A percentile compares a stretch with the other conserved stretches of the same genome.
phyloP scores from a whole-genome alignment of 768 basidiomycete species.

The Rhodotorula graminis region DNA sequence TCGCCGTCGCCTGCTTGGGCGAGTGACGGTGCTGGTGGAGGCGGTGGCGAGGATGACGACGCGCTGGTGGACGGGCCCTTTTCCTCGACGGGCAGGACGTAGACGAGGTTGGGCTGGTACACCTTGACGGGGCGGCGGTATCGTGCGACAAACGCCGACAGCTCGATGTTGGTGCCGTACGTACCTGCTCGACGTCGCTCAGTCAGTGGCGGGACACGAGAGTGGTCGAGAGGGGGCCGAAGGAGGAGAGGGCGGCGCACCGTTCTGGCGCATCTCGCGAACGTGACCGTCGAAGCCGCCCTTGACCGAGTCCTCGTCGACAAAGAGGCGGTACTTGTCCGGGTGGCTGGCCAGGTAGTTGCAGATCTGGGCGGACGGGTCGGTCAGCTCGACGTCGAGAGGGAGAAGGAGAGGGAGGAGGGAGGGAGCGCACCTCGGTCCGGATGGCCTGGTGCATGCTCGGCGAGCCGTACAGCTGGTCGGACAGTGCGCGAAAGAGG shows the following conservation, averaged over 20 bases:
- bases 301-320: constrained; percentile 62
- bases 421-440: constrained; percentile 50
- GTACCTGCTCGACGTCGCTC: constrained; percentile 49
- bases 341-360: constrained; percentile 70
- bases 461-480: constrained; percentile 76
- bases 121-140: constrained; percentile 76
- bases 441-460: constrained; percentile 65
- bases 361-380: constrained; percentile 52
- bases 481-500: constrained; percentile 77
- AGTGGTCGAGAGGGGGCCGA: background rate
- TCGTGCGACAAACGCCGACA: constrained; percentile 86
- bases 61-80: constrained; percentile 45
- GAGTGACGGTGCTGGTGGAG: constrained; percentile 4
- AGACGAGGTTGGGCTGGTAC: constrained; percentile 83
- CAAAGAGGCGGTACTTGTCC: constrained; percentile 75
- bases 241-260: background rate
- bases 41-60: background rate
- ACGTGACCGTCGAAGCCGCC: constrained; percentile 70
- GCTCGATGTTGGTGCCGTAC: constrained; percentile 87
- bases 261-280: constrained; percentile 62
- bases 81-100: constrained; percentile 59
- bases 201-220: background rate
- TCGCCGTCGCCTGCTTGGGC: constrained; percentile 2
- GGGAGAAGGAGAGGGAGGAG: background rate
- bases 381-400: background rate